Base-by-base conservation (phyloP, 352 stramenopile genomes). In the Phytophthora capsici region DNA sequence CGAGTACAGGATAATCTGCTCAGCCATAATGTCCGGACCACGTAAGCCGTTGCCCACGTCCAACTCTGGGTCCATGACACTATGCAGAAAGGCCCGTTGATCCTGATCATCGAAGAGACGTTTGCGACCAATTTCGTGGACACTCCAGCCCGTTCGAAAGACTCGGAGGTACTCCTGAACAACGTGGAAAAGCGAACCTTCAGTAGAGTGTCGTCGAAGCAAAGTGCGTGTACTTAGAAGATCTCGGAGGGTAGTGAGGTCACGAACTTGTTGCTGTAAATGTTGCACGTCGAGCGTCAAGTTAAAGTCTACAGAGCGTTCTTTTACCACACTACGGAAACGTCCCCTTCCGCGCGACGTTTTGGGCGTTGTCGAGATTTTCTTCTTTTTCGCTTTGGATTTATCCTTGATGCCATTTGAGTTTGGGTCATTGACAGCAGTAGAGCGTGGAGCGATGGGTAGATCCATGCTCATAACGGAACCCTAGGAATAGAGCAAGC, bases 1-100 rank as follows among this genome's bases (percentile, higher is more conserved):
- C 23, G 76, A 80, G 57, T 88, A 88, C 32, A 71, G 37, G 20
- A 59, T 52, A 44, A 86, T 80, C 36, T 64, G 52, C 6, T 66
- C 56, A 20, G 63, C 54, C 38, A 68, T 48, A 10, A 61, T 51
- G 20, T 73, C 63, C 1, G 79, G 54, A 4, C 79, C 74, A 19
- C 34, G n/a, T 8, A 82, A 57, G 0, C 67, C 75, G 17, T 61
- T 69, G 12, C 68, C 78, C 22, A 75, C 14, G n/a, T 71, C 62
- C 23, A 75, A 48, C 3, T 61, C 16, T 9, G 50, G 23, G 34
- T 68, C 67, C 67, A 75, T 71, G 16, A 75, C 44, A 17, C 50
- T 64, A 25, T 58, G 30, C 17, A 75, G 45, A 32, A 75, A 64
- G 3, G 52, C 53, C 28, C 53, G 62, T 40, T 75, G 68, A 14